A percentile compares a stretch with the other conserved stretches of the same genome.
Conservation (phyloP, 495 filamentous ascomycete species). For the Collariella sp. region DNA sequence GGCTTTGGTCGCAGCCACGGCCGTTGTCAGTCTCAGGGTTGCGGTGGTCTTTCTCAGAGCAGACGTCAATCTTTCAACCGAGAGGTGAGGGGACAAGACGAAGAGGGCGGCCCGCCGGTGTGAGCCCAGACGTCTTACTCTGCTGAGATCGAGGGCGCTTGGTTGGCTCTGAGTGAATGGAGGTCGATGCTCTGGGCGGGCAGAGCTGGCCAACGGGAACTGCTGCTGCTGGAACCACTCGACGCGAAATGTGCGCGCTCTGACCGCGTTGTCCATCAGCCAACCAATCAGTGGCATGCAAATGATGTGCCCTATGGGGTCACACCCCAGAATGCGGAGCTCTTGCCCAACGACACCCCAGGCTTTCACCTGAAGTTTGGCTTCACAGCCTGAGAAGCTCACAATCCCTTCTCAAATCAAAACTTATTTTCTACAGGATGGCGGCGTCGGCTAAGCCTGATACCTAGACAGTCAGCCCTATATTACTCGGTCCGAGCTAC, state of each 20-base stretch:
- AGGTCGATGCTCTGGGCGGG: background rate
- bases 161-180: slow-evolving; percentile 6
- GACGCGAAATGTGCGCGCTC: slow-evolving; percentile 14
- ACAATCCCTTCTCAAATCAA: no score
- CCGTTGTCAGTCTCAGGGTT: background rate
- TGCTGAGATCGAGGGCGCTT: slow-evolving; percentile 5
- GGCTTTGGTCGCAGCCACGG: background rate
- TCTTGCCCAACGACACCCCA: background rate
- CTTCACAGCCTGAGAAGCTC: no score
- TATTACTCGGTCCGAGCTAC: slow-evolving; percentile 1
- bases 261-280: background rate
- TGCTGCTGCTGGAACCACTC: slow-evolving; percentile 8
- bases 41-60: background rate
- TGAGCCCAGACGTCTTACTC: slow-evolving; percentile 1
- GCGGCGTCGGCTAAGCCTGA: background rate
- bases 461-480: no score
- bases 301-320: no score
- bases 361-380: background rate
- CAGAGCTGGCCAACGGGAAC: slow-evolving; percentile 18
- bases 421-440: no score
- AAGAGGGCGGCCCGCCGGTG: background rate
- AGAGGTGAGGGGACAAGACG: background rate
- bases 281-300: slow-evolving; percentile 3
- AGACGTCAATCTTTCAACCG: background rate
- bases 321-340: slow-evolving; percentile 2